These are phyloP conservation scores for Ogataea saltuana DNA, from an alignment of 805 yeast genomes.

Conservation along the genomic window DNA sequence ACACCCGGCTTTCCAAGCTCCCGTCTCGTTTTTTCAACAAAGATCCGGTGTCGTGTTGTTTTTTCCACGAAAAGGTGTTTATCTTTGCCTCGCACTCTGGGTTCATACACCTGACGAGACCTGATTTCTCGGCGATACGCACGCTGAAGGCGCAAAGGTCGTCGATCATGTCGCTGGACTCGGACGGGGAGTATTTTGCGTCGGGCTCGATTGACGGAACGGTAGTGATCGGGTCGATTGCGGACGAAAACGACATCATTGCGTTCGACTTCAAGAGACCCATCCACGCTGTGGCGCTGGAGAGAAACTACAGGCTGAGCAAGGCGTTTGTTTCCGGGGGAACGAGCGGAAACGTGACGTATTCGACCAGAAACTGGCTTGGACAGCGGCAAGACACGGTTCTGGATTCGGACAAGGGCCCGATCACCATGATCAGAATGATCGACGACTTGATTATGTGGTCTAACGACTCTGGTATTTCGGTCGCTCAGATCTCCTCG, in stretches of 20 bases:
- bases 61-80: conserved; percentile 58
- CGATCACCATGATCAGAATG: conserved; percentile 67
- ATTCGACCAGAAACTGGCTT: conserved; percentile 82
- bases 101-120: conserved; percentile 62
- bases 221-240: conserved; percentile 73
- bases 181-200: conserved; percentile 75
- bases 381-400: conserved; percentile 74
- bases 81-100: conserved; percentile 93
- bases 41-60: conserved; percentile 77
- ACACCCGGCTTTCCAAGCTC: conserved; percentile 64
- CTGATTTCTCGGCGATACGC: conserved; percentile 61
- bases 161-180: conserved; percentile 69
- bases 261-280: conserved; percentile 88
- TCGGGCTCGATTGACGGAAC: conserved; percentile 95
- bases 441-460: conserved; percentile 71
- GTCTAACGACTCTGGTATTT: conserved; percentile 82
- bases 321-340: conserved; percentile 85
- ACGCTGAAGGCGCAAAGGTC: conserved; percentile 85
- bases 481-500: conserved; percentile 59
- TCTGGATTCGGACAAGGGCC: conserved; percentile 61
- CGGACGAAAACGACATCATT: conserved; percentile 59
- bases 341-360: conserved; percentile 76
- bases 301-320: conserved; percentile 61
- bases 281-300: conserved; percentile 81
- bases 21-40: conserved; percentile 70